Evolutionary conservation across 805 yeast species (phyloP), one percentile per base, ranked within the genome.

Genomic region (Diddensiella transvaalensis): DNA sequence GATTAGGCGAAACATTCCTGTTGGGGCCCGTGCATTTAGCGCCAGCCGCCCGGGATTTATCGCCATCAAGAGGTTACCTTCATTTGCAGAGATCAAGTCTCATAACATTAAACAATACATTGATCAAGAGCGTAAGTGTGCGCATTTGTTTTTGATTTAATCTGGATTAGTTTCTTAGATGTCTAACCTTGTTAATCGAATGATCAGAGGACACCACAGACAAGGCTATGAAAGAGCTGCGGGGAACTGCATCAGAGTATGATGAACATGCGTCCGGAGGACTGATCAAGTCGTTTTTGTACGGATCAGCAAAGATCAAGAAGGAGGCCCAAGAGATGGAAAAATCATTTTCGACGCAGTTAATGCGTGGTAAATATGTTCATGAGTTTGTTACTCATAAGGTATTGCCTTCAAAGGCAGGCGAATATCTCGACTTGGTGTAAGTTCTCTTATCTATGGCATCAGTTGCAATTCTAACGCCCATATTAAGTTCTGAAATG

Each of bases 291-390:
- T 54, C 70, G 22, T 60, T 70, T 41, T 54, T 70, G 46, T 70
- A 63, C 48, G 74, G 74, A n/a, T 62, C 69, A 3, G 59, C 60
- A 22, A 54, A 61, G 36, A 61, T 66, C 39, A 60, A 64, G 47
- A 49, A 54, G 32, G 72, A 68, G 49, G 66, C 60, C 30, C 62
- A 61, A 43, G 59, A 60, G 40, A 53, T 63, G 49, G 70, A 66
- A 50, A 55, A 54, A 51, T 62, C 66, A 33, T 66, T 64, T 50
- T 63, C 69, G 23, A 56, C 60, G 51, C 60, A 57, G 41, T 56
- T 70, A 44, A 61, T 61, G 62, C 61, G 74, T 6, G 75, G 74
- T 37, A 66, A 69, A 52, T 67, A 66, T 53, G 74, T 71, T 15
- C 75, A 70, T 49, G 75, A 71, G 53, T 53, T 70, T 33, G 60